Percentiles rank a stretch among this genome's conserved stretches.
Conservation (phyloP, 2,329 filamentous ascomycete species). For the Pestalotiopsis sp. region DNA sequence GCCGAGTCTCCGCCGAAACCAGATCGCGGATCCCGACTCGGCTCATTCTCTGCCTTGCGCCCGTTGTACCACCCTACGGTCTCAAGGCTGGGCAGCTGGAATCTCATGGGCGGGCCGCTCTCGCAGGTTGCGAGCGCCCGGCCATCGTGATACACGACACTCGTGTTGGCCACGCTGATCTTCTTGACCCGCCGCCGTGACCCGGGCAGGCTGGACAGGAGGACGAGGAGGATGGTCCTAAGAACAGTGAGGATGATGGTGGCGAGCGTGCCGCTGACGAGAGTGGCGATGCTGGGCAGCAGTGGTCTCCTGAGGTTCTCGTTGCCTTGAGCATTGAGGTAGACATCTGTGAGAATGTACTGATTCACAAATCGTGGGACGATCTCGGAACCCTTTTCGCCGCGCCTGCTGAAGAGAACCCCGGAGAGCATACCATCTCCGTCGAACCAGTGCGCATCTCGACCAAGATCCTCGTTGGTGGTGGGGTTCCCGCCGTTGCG, state of each 20-base stretch:
- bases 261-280: slow-evolving; percentile 60
- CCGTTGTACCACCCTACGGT: slow-evolving; percentile 75
- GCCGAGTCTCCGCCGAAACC: slow-evolving; percentile 58
- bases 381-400: slow-evolving; percentile 40
- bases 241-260: slow-evolving; percentile 54
- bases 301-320: slow-evolving; percentile 55
- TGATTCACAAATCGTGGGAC: slow-evolving; percentile 70
- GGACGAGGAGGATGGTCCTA: slow-evolving; percentile 58
- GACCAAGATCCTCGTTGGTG: slow-evolving; percentile 59
- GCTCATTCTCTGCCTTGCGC: slow-evolving; percentile 53
- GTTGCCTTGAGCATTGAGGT: slow-evolving; percentile 54
- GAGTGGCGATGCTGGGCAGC: slow-evolving; percentile 67
- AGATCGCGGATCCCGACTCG: slow-evolving; percentile 24
- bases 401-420: slow-evolving; percentile 56
- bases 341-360: slow-evolving; percentile 69
- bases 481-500: slow-evolving; percentile 73
- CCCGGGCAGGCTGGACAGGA: slow-evolving; percentile 60
- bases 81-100: slow-evolving; percentile 64
- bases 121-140: slow-evolving; percentile 71
- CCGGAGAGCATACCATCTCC: slow-evolving; percentile 76
- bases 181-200: slow-evolving; percentile 61
- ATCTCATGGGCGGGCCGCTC: slow-evolving; percentile 69
- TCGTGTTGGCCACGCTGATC: slow-evolving; percentile 73
- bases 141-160: slow-evolving; percentile 68
- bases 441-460: slow-evolving; percentile 75